Evolutionary conservation across 805 yeast genomes (phyloP), one percentile per base, ranked within the genome.

Genomic region (Candida sphagnicola): DNA sequence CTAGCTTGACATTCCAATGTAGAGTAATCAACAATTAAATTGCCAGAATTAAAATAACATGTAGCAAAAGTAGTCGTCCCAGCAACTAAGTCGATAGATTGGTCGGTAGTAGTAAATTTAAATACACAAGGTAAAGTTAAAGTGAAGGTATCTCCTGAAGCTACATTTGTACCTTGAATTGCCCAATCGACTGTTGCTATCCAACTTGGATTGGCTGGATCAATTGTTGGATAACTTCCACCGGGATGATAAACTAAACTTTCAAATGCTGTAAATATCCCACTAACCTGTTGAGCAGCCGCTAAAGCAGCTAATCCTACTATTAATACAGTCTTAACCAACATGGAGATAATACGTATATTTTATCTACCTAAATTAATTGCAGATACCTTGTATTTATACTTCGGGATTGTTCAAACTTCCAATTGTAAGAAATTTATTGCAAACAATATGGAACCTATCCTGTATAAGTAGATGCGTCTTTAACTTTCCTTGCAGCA

Each of bases 11-110:
- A 58, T 4, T 36, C 32, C 12, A 58, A 31, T 32, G 34, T 21
- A n/a, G 57, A 50, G 31, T 34, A 47, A 19, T 50, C 31, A 13
- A 43, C 43, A 18, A 49, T 28, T 8, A 45, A 13, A 17, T 49
- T 51, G n/a, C 59, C 58, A 13, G 44, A 36, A 14, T 28, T 37
- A 8, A 51, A 41, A 2, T 16, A 25, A 50, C 64, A 59, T 4
- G 50, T 52, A 6, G 65, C 64, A 39, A 45, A 56, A 6, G 35
- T 32, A 8, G 25, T 33, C 2, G 35, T 30, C 8, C 47, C 47
- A 5, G 41, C 54, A 10, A 8, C 18, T 14, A 52, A 45, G 18
- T 35, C 34, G 6, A 58, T 35, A 14, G 32, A 14, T 8, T 5
- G 30, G 4, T 32, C 23, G 1, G 31, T 13, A n/a, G 41, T n/a